phyloP scores from a whole-genome alignment of 805 yeast genomes.

The Debaryomyces prosopidis region DNA sequence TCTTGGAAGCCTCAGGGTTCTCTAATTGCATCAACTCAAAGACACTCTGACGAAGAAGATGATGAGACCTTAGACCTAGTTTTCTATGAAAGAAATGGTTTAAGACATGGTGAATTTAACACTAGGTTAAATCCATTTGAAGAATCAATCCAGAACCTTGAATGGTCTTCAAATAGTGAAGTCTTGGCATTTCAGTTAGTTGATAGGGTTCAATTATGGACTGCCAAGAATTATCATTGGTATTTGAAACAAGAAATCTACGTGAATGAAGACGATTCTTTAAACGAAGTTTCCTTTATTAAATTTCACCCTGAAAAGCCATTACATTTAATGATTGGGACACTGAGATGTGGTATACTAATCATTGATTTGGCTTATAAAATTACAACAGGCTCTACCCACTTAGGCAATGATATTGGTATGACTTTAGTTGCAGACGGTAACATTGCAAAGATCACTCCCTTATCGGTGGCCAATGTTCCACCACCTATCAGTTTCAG shows the following conservation, averaged over 20 bases:
- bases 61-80: conserved; percentile 54
- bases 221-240: conserved; percentile 93
- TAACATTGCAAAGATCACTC: conserved; percentile 66
- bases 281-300: conserved; percentile 40
- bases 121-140: conserved; percentile 55
- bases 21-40: conserved; percentile 77
- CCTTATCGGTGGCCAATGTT: conserved; percentile 78
- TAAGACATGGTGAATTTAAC: conserved; percentile 83
- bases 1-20: conserved; percentile 94
- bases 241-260: conserved; percentile 79
- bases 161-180: conserved; percentile 85
- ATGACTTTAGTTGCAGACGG: conserved; percentile 85
- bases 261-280: conserved; percentile 23
- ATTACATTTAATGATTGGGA: conserved; percentile 67
- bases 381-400: conserved; percentile 66
- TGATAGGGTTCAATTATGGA: conserved; percentile 81
- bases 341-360: conserved; percentile 46
- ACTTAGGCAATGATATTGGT: conserved; percentile 71
- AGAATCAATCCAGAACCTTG: conserved; percentile 49
- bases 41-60: conserved; percentile 55
- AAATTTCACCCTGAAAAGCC: conserved; percentile 93
- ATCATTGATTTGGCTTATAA: conserved; percentile 68
- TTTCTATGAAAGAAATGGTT: conserved; percentile 91
- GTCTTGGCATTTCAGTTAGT: conserved; percentile 66
- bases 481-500: conserved; percentile 93